phyloP scores from a whole-genome alignment of 1,139 yeast genomes.

The Pichia sp. region DNA sequence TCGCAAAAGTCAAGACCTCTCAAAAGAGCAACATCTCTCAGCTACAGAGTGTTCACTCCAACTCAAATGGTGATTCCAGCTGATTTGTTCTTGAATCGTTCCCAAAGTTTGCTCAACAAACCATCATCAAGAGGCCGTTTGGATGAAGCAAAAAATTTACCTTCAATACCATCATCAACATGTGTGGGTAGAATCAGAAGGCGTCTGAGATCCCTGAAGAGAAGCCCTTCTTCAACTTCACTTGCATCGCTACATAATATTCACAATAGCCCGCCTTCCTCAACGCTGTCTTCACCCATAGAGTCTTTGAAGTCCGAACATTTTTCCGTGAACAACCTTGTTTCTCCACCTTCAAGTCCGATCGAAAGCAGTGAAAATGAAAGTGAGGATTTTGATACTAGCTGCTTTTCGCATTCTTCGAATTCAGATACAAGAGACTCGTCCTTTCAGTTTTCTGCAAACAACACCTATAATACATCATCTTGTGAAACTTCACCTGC shows the following conservation, averaged over 20 bases:
- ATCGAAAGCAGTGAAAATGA: conserved; percentile 4
- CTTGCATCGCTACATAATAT: neutral
- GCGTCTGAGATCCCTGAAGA: conserved; percentile 11
- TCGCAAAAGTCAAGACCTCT: conserved; percentile 22
- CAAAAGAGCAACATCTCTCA: conserved; percentile 28
- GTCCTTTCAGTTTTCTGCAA: conserved; percentile 9
- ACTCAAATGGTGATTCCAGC: conserved; percentile 14
- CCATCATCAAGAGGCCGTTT: neutral
- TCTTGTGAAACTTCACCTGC: conserved; percentile 16
- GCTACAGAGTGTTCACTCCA: conserved; percentile 25
- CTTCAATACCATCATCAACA: neutral
- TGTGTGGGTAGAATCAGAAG: conserved; percentile 7
- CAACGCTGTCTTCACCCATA: conserved; percentile 7
- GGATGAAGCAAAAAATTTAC: neutral
- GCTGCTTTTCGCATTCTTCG: conserved; percentile 12
- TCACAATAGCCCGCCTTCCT: neutral
- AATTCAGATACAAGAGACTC: conserved; percentile 8
- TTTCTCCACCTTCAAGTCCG: conserved; percentile 11
- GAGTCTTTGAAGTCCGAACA: neutral
- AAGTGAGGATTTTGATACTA: conserved; percentile 9
- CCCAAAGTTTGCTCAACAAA: conserved; percentile 15
- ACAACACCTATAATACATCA: neutral
- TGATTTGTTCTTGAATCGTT: conserved; percentile 7
- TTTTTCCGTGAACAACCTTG: neutral
- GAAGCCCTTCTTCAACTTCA: conserved; percentile 5